Evolutionary conservation across 2,329 filamentous ascomycete species (phyloP).

Genomic region (Paraconiothyrium sp.): DNA sequence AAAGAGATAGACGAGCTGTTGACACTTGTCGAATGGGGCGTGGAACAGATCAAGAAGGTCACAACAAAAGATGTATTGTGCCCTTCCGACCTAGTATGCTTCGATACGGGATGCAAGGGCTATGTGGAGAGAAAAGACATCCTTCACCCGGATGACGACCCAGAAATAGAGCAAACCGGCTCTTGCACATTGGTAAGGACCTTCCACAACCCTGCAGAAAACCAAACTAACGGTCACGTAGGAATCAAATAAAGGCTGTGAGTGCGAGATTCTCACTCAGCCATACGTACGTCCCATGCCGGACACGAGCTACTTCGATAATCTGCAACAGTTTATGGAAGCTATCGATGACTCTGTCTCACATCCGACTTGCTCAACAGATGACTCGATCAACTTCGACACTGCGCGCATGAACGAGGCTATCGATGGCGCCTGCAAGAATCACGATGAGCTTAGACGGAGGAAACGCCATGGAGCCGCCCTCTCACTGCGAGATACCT

Average conservation of each 20-base stretch:
- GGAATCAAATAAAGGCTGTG: constrained; percentile 4
- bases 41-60: constrained; percentile 1
- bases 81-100: not conserved
- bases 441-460: constrained; percentile 5
- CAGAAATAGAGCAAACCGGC: constrained; percentile 3
- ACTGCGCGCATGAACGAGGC: constrained; percentile 2
- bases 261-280: not conserved
- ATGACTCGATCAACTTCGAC: constrained; percentile 2
- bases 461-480: not conserved
- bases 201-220: constrained; percentile 1
- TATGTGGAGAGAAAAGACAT: not conserved
- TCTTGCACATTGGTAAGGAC: constrained; percentile 1
- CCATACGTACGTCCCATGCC: not conserved
- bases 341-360: constrained; percentile 6
- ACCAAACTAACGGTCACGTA: not conserved
- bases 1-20: constrained; percentile 4
- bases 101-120: not conserved
- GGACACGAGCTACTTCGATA: not conserved
- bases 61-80: not conserved
- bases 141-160: not conserved
- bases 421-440: not conserved
- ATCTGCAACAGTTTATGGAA: constrained; percentile 4
- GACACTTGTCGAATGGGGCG: not conserved
- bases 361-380: not conserved
- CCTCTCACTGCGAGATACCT: not conserved